Base-by-base conservation (phyloP, 2,329 filamentous ascomycete genomes). In the Dothistroma pini region DNA sequence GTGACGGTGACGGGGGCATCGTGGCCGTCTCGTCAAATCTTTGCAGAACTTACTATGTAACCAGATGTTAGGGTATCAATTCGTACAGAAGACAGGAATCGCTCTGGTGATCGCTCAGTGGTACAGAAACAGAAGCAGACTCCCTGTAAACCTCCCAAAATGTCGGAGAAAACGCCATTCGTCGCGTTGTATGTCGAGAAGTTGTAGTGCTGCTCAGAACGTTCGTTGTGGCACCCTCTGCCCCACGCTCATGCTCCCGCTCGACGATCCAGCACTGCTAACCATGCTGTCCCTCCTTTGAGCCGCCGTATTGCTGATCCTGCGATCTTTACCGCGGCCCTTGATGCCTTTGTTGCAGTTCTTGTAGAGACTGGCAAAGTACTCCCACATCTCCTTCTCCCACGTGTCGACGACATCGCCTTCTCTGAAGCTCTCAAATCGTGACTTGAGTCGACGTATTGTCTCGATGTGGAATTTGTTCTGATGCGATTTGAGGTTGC, bases 291-390 rank as follows among this genome's bases (percentile, higher is more conserved):
- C 66, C 57, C 67, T 62, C 41, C 66, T 55, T 5, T 61, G 58
- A 35, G 44, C 54, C 47, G 51, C 47, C 57, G 59, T 61, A 11
- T 75, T 71, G 49, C 75, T 76, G 66, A 92, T 88, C 60, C 86
- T 86, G 59, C 91, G 83, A 68, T 93, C 90, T 73, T 93, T 95
- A 49, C 95, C 95, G 51, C 95, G 87, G 11, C 95, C 95, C 77
- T 97, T 97, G 80, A 97, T 97, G 1, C 95, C 95, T 76, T 96
- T 96, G 83, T 97, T 97, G 78, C 89, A 93, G 78, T 97, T 96
- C 80, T 96, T 96, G 83, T 96, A 97, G n/a, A 96, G 81, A 0
- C 83, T 83, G 4, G 87, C 84, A 72, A 97, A 95, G 77, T 96
- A 96, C 68, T 89, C 85, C 80, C 89, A 91, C 55, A 97, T 80